Percentiles rank a stretch among this genome's conserved stretches.
These are phyloP conservation scores for Pseudisothecium myosuroides DNA, from an alignment of 225 moss, liverwort and hornwort genomes.

Conservation along the genomic window DNA sequence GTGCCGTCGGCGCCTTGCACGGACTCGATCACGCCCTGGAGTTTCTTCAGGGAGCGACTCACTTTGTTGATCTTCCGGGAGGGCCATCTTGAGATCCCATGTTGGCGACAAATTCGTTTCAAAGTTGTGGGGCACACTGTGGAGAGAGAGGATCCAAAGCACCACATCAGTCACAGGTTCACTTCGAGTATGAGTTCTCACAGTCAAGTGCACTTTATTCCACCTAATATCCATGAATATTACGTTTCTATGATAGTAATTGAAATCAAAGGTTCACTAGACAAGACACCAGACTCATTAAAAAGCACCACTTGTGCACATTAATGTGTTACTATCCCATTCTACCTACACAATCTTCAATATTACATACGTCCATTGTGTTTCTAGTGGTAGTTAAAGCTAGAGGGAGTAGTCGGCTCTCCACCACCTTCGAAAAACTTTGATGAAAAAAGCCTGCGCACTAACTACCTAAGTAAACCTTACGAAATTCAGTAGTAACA, in stretches of 20 bases:
- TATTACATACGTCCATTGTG: not conserved
- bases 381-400: not conserved
- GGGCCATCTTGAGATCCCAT: constrained; percentile 98
- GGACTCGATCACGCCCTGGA: constrained; percentile 96
- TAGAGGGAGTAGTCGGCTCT: not conserved
- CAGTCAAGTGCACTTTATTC: not conserved
- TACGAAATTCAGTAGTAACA: not conserved
- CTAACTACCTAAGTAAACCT: not conserved
- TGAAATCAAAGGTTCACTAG: not conserved
- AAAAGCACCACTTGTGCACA: not conserved
- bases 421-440: not conserved
- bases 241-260: not conserved
- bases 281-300: not conserved
- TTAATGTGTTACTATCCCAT: not conserved
- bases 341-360: not conserved
- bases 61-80: constrained; percentile 99
- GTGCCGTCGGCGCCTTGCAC: constrained; percentile 92
- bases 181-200: not conserved
- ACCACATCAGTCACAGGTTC: not conserved
- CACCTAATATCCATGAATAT: not conserved
- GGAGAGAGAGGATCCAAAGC: not conserved
- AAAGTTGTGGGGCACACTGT: constrained; percentile 97
- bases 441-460: not conserved
- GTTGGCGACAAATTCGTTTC: constrained; percentile 96
- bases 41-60: constrained; percentile 91